These are phyloP conservation scores for Syncephalastrum racemosum DNA, from an alignment of 371 early-diverging fungal species.

Conservation along the genomic window DNA sequence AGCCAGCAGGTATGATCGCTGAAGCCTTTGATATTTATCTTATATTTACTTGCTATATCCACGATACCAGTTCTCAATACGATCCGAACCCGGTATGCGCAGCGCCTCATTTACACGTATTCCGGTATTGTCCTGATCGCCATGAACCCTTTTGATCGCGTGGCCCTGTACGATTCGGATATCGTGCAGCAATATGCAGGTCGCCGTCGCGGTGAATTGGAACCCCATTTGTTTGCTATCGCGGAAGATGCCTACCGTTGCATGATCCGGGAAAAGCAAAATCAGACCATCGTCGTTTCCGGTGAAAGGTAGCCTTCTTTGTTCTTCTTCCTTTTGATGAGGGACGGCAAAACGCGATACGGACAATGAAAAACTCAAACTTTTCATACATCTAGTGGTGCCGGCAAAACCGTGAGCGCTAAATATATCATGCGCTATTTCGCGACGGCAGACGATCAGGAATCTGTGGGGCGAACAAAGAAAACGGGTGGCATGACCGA, in stretches of 20 bases:
- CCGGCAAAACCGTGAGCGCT: slow-evolving; percentile 96
- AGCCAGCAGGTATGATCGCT: slow-evolving; percentile 67
- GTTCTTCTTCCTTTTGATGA: not conserved
- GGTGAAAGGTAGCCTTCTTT: slow-evolving; percentile 80
- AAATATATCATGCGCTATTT: slow-evolving; percentile 98
- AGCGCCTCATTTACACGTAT: slow-evolving; percentile 94
- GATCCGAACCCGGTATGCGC: slow-evolving; percentile 77
- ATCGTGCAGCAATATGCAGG: slow-evolving; percentile 92
- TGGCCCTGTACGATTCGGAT: slow-evolving; percentile 82
- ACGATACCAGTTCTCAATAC: slow-evolving; percentile 79
- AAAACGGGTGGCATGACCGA: slow-evolving; percentile 62
- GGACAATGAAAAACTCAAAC: not conserved
- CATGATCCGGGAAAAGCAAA: slow-evolving; percentile 88
- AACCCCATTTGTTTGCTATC: slow-evolving; percentile 99
- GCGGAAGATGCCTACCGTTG: slow-evolving; percentile 97
- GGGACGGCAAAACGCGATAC: not conserved
- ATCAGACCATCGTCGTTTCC: slow-evolving; percentile 98
- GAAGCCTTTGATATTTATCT: not conserved
- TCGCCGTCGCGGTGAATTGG: slow-evolving; percentile 89
- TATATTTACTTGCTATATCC: no score
- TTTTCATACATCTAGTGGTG: slow-evolving; percentile 55
- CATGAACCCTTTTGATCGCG: slow-evolving; percentile 92
- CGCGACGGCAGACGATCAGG: slow-evolving; percentile 84
- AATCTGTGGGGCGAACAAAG: slow-evolving; percentile 35
- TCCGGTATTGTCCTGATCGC: slow-evolving; percentile 98